Conservation (phyloP, 225 moss, liverwort and hornwort species). For the Ulota crispa region DNA sequence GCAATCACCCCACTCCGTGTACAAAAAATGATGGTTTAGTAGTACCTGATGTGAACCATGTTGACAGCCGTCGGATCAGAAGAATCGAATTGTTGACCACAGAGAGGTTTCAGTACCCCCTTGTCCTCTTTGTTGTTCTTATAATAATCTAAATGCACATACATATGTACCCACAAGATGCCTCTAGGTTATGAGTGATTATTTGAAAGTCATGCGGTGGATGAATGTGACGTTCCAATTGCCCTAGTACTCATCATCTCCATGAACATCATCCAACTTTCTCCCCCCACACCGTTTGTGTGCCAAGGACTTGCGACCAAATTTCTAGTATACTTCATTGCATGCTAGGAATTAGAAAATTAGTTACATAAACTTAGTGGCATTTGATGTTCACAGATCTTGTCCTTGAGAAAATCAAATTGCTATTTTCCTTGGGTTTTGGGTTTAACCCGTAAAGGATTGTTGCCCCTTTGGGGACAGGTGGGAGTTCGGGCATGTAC, state of each 20-base stretch:
- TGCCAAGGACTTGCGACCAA: slow-evolving; percentile 11
- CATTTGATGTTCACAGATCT: neutral
- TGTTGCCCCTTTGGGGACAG: too few relatives aligned
- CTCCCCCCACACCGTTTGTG: slow-evolving; percentile 11
- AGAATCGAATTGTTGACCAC: slow-evolving; percentile 37
- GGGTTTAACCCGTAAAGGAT: too few relatives aligned
- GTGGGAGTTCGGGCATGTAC: too few relatives aligned
- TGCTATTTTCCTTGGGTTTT: neutral
- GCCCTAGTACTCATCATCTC: slow-evolving; percentile 11
- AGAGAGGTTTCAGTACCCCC: slow-evolving; percentile 44
- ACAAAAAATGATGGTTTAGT: slow-evolving; percentile 26
- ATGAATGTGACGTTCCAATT: slow-evolving; percentile 32
- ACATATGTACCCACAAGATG: slow-evolving; percentile 32
- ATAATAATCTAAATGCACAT: slow-evolving; percentile 30
- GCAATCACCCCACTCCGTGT: slow-evolving; percentile 20
- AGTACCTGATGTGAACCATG: slow-evolving; percentile 17
- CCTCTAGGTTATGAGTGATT: slow-evolving; percentile 31
- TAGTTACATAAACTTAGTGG: neutral
- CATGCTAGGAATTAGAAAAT: neutral
- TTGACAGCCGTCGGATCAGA: slow-evolving; percentile 32
- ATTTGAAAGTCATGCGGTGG: slow-evolving; percentile 30
- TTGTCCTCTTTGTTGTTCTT: slow-evolving; percentile 26
- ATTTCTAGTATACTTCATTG: neutral
- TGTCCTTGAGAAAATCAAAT: neutral
- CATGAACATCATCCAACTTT: slow-evolving; percentile 5